Percentiles rank a stretch among this genome's conserved stretches.
Evolutionary conservation across 2,329 filamentous ascomycete genomes (phyloP).

Genomic region (Lachnellula subtilissima): DNA sequence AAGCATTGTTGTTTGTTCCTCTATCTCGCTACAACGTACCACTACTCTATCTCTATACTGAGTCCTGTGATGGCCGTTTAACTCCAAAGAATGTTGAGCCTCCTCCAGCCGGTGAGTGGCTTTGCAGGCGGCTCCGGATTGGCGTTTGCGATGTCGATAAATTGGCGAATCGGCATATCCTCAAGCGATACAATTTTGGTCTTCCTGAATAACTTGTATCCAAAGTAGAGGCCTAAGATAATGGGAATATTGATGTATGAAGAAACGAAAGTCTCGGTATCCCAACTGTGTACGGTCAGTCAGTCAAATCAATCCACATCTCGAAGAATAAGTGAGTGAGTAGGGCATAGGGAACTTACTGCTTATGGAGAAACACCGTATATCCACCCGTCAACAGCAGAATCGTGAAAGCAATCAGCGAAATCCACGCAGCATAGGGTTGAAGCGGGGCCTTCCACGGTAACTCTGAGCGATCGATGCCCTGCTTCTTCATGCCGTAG

Average conservation of each 20-base stretch:
- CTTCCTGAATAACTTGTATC: slow-evolving; percentile 51
- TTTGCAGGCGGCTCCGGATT: slow-evolving; percentile 22
- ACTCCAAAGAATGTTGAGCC: slow-evolving; percentile 25
- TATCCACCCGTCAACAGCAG: slow-evolving; percentile 60
- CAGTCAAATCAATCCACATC: background rate
- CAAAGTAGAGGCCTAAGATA: slow-evolving; percentile 46
- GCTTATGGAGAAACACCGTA: slow-evolving; percentile 54
- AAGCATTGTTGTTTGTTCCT: background rate
- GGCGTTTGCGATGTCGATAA: slow-evolving; percentile 33
- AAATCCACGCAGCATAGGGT: slow-evolving; percentile 52
- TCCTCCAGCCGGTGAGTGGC: slow-evolving; percentile 15
- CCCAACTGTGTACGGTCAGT: slow-evolving; percentile 41
- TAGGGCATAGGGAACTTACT: slow-evolving; percentile 23
- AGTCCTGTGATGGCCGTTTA: background rate
- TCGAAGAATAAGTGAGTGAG: background rate
- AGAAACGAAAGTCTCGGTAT: slow-evolving; percentile 52
- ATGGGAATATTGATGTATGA: slow-evolving; percentile 61
- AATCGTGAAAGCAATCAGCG: slow-evolving; percentile 46
- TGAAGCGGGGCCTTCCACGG: slow-evolving; percentile 53
- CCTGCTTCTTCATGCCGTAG: slow-evolving; percentile 51
- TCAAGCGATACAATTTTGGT: slow-evolving; percentile 38
- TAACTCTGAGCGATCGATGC: slow-evolving; percentile 44
- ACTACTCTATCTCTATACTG: too few species aligned
- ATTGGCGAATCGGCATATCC: slow-evolving; percentile 35
- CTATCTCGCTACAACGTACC: background rate